phyloP scores from a whole-genome alignment of 2,329 filamentous ascomycete species.

The Tolypocladium tropicale region DNA sequence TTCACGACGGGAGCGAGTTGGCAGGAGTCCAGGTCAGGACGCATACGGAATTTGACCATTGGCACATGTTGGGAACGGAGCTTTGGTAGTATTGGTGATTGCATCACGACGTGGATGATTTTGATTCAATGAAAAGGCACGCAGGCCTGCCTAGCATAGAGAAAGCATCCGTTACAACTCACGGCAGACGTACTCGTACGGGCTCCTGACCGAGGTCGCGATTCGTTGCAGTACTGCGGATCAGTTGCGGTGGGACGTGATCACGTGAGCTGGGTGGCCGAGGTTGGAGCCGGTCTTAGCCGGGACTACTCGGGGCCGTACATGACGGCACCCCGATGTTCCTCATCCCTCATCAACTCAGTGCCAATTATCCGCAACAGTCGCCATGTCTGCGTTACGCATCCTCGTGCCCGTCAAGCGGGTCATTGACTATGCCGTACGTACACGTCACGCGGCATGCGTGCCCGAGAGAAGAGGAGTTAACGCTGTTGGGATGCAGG shows the following conservation, averaged over 20 bases:
- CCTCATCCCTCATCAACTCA: neutral
- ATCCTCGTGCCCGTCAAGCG: constrained; percentile 75
- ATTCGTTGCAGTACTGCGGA: no score
- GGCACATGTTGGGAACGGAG: neutral
- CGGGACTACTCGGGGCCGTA: constrained; percentile 16
- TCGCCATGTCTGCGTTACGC: constrained; percentile 51
- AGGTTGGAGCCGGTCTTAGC: constrained; percentile 35
- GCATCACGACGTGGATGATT: neutral
- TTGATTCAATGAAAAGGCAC: neutral
- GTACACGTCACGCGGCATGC: constrained; percentile 12
- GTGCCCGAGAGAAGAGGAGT: constrained; percentile 1
- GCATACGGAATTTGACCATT: constrained; percentile 6
- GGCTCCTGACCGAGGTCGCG: no score
- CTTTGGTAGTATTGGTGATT: neutral
- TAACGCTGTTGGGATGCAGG: constrained; percentile 28
- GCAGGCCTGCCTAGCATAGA: neutral
- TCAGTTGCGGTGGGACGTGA: no score
- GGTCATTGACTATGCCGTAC: constrained; percentile 79
- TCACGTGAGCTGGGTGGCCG: constrained; percentile 28
- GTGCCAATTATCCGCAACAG: constrained; percentile 15
- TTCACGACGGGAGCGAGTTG: constrained; percentile 13
- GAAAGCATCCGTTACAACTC: no score
- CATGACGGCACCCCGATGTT: neutral
- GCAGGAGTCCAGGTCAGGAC: constrained; percentile 17
- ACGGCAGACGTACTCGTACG: no score